Evolutionary conservation across 148 eudicot genomes (phyloP).

Genomic region (Euryodendron excelsum): DNA sequence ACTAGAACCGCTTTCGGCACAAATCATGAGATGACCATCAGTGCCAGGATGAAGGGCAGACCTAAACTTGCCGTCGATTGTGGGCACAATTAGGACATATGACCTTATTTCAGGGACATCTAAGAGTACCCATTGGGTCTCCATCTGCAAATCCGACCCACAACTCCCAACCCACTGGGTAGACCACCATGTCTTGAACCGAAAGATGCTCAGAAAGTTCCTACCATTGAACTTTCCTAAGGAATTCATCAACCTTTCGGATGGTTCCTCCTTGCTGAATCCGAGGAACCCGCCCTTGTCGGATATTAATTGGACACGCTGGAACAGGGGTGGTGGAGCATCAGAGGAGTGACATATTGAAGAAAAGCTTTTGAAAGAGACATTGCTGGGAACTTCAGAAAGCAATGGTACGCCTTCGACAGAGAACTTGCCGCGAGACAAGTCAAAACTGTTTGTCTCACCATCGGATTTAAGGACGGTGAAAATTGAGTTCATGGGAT

Average conservation of each 20-base stretch:
- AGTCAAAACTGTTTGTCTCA: constrained; percentile 28
- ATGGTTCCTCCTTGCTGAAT: constrained; percentile 38
- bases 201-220: constrained; percentile 58
- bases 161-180: constrained; percentile 68
- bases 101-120: constrained; percentile 55
- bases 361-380: constrained; percentile 44
- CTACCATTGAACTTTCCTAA: constrained; percentile 49
- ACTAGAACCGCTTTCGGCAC: constrained; percentile 59
- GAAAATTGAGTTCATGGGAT: constrained; percentile 25
- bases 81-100: constrained; percentile 50
- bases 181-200: constrained; percentile 83
- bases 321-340: constrained; percentile 44
- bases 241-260: constrained; percentile 42
- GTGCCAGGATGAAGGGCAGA: constrained; percentile 56
- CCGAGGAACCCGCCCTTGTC: constrained; percentile 59
- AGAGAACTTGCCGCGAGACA: constrained; percentile 44
- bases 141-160: constrained; percentile 63
- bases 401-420: constrained; percentile 44
- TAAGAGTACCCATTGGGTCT: constrained; percentile 64
- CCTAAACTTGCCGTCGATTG: constrained; percentile 53
- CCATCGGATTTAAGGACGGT: constrained; percentile 14
- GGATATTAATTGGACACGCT: constrained; percentile 41
- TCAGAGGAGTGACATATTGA: constrained; percentile 41
- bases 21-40: constrained; percentile 43
- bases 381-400: constrained; percentile 50